Evolutionary conservation across 805 yeast species (phyloP), one percentile per base, ranked within the genome.

Genomic region (Kuraishia capsulata): DNA sequence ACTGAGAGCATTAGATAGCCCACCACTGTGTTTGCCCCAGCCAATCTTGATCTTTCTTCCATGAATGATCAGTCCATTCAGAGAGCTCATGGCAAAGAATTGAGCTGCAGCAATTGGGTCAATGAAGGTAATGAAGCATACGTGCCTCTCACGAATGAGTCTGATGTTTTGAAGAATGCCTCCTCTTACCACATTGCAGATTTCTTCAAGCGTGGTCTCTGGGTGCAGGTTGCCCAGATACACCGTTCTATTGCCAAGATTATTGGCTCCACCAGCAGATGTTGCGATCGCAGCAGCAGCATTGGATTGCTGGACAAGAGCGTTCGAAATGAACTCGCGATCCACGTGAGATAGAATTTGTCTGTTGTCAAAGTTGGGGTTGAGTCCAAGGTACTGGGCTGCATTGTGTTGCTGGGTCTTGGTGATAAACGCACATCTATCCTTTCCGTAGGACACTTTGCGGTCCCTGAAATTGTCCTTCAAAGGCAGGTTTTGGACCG

Each of bases 91-190:
- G 6, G 97, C 97, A 60, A 81, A 90, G 57, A 90, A 90, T 61
- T 90, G 97, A 2, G 96, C 96, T 1, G 97, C 97, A 2, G 97
- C 95, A 38, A 90, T 83, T 20, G 97, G 96, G 55, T 92, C 97
- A 46, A 90, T 81, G 56, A 92, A 90, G 11, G 97, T 90, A 38
- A 92, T 84, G 56, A 92, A 92, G 54, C 97, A 88, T 42, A 88
- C 90, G 53, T 85, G 95, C 45, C 90, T 76, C 53, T 87, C 97
- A 38, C 78, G 72, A 39, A 90, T 69, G 41, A 83, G 76, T 48
- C 94, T 73, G 40, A 90, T 79, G 46, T 79, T 78, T 54, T 90
- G 96, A 46, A 90, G 69, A 34, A 89, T 71, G 2, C 98, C 98
- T 38, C 97, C 97, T 46, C 97, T 76, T 18, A 90, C 95, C 38